Percentiles rank a stretch among this genome's conserved stretches.
phyloP scores from a whole-genome alignment of 1,139 yeast genomes.

The Magnusiomyces fungicola region DNA sequence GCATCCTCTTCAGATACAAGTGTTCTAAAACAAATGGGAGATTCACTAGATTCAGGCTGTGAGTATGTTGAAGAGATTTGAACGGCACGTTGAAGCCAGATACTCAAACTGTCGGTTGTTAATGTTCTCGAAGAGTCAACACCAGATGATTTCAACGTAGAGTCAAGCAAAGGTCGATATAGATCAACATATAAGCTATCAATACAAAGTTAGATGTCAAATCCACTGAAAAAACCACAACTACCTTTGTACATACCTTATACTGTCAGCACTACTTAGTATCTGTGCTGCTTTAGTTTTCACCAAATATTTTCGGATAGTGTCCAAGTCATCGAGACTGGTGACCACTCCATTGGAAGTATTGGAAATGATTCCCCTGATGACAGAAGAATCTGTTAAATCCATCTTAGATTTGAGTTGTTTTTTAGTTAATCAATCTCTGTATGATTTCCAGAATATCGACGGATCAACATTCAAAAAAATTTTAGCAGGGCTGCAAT shows the following conservation, averaged over 20 bases:
- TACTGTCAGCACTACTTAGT: conserved; percentile 4
- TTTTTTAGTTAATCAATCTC: too few species aligned
- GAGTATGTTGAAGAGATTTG: conserved; percentile 27
- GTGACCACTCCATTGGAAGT: neutral
- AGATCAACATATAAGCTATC: conserved; percentile 11
- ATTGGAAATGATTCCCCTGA: neutral
- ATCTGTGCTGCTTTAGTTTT: conserved; percentile 15
- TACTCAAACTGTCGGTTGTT: conserved; percentile 53
- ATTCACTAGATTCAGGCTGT: conserved; percentile 4
- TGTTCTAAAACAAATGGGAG: conserved; percentile 8
- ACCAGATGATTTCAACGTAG: conserved; percentile 27
- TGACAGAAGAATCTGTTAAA: neutral
- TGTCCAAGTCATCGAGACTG: conserved; percentile 10
- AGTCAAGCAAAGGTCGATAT: conserved; percentile 17
- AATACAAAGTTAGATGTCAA: conserved; percentile 5
- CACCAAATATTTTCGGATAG: conserved; percentile 16
- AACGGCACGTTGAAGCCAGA: conserved; percentile 54
- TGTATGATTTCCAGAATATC: too few species aligned
- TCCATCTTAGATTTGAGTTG: too few species aligned
- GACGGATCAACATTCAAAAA: too few species aligned
- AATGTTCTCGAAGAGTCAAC: conserved; percentile 34
- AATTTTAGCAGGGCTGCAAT: too few species aligned
- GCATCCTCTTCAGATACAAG: conserved; percentile 29
- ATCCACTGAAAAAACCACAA: neutral
- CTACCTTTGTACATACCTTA: conserved; percentile 7